Percentiles rank a stretch among this genome's conserved stretches.
phyloP scores from a whole-genome alignment of 352 stramenopile genomes.

The Elongisporangium senticosum region DNA sequence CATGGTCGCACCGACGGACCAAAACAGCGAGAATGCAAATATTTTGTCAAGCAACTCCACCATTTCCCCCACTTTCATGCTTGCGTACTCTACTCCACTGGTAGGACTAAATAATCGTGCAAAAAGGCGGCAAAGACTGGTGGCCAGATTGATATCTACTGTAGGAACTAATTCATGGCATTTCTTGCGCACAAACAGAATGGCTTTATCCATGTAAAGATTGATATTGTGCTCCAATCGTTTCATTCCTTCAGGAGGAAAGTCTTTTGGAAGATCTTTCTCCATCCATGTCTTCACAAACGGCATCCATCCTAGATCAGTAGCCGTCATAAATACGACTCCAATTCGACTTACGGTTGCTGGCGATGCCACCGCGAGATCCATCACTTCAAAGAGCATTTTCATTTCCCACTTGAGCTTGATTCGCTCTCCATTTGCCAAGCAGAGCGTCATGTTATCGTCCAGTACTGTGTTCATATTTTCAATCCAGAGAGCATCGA shows the following conservation, averaged over 20 bases:
- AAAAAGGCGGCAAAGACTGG: slow-evolving; percentile 83
- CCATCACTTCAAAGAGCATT: slow-evolving; percentile 94
- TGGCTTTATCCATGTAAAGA: slow-evolving; percentile 55
- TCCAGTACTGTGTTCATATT: slow-evolving; percentile 96
- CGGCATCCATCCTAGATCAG: slow-evolving; percentile 86
- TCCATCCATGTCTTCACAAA: slow-evolving; percentile 89
- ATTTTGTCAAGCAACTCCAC: slow-evolving; percentile 62
- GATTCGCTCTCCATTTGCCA: slow-evolving; percentile 92
- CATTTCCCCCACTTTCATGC: slow-evolving; percentile 33
- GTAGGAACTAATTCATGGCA: slow-evolving; percentile 84
- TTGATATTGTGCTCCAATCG: slow-evolving; percentile 46
- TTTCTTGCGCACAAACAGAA: slow-evolving; percentile 75
- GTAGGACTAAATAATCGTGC: slow-evolving; percentile 70
- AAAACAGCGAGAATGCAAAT: slow-evolving; percentile 90
- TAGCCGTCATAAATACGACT: slow-evolving; percentile 76
- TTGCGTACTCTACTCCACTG: slow-evolving; percentile 16
- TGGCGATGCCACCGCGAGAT: slow-evolving; percentile 87
- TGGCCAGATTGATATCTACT: slow-evolving; percentile 86
- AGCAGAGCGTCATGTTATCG: slow-evolving; percentile 94
- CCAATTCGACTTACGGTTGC: slow-evolving; percentile 83
- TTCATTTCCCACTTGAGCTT: slow-evolving; percentile 88
- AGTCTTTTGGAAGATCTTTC: slow-evolving; percentile 37
- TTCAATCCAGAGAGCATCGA: slow-evolving; percentile 95
- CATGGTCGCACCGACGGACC: slow-evolving; percentile 87
- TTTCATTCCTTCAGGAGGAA: slow-evolving; percentile 32